Evolutionary conservation across 2,329 filamentous ascomycete genomes (phyloP).

Genomic region (Nemania sp.): DNA sequence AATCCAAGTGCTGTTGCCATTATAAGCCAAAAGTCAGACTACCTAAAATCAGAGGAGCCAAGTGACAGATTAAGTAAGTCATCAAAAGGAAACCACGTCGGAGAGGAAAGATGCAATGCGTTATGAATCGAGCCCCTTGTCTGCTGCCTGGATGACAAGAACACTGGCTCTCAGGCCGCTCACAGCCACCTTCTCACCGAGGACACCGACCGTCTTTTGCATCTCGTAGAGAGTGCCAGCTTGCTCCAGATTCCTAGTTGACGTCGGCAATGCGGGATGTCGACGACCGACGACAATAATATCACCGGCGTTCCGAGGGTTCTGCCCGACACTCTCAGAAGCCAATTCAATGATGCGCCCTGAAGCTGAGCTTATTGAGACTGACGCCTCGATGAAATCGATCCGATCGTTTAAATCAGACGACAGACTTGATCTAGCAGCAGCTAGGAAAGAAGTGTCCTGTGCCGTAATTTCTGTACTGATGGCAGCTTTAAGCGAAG

Average conservation of each 20-base stretch:
- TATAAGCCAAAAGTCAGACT: background rate
- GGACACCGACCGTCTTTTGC: slow-evolving; percentile 67
- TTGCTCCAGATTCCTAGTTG: slow-evolving; percentile 38
- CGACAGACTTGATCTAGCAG: slow-evolving; percentile 52
- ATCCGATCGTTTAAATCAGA: slow-evolving; percentile 52
- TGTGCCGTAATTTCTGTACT: slow-evolving; percentile 51
- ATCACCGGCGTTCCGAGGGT: slow-evolving; percentile 75
- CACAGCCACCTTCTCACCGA: slow-evolving; percentile 70
- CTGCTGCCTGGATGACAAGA: slow-evolving; percentile 74
- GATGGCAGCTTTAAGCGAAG: slow-evolving; percentile 43
- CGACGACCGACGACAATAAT: slow-evolving; percentile 74
- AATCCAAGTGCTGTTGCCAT: slow-evolving; percentile 5
- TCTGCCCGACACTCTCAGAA: slow-evolving; percentile 69
- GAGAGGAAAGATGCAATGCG: background rate
- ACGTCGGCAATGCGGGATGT: slow-evolving; percentile 52
- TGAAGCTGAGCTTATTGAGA: slow-evolving; percentile 56
- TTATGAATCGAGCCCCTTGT: slow-evolving; percentile 38
- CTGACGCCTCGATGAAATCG: slow-evolving; percentile 63
- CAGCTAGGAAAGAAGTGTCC: slow-evolving; percentile 53
- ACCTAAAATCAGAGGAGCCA: background rate
- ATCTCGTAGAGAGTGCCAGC: slow-evolving; percentile 54
- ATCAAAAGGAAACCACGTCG: background rate
- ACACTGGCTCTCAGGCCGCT: slow-evolving; percentile 74
- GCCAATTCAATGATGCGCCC: slow-evolving; percentile 65
- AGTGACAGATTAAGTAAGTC: background rate